Evolutionary conservation across 495 filamentous ascomycete species (phyloP).

Genomic region (Sabuloglossum arenarium): DNA sequence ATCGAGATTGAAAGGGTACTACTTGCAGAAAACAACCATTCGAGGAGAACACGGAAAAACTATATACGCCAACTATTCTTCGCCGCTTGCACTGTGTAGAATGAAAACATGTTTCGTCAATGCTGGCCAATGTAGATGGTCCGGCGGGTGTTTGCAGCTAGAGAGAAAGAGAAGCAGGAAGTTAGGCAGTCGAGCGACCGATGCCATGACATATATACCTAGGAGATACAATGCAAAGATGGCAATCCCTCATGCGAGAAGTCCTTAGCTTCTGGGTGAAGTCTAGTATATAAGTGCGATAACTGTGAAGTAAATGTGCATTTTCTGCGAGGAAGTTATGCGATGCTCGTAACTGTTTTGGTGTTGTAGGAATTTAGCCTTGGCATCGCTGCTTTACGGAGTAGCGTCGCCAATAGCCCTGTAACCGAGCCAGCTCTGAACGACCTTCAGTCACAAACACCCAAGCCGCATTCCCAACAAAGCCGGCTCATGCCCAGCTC

Average conservation of each 20-base stretch:
- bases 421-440: too few species aligned
- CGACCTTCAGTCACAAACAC: too few species aligned
- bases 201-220: background rate
- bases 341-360: too few species aligned
- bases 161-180: background rate
- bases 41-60: background rate
- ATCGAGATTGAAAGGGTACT: background rate
- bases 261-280: too few species aligned
- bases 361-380: too few species aligned
- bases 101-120: background rate
- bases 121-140: background rate
- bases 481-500: background rate
- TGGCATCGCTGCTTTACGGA: too few species aligned
- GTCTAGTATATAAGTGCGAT: too few species aligned
- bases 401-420: too few species aligned
- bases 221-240: background rate
- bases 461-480: background rate
- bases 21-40: background rate
- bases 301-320: too few species aligned
- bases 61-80: background rate
- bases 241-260: background rate
- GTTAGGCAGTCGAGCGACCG: background rate
- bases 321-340: too few species aligned
- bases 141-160: background rate
- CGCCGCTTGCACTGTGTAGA: background rate